Base-by-base conservation (phyloP, 1,284 basidiomycete genomes). In the Boletellus deceptivus region DNA sequence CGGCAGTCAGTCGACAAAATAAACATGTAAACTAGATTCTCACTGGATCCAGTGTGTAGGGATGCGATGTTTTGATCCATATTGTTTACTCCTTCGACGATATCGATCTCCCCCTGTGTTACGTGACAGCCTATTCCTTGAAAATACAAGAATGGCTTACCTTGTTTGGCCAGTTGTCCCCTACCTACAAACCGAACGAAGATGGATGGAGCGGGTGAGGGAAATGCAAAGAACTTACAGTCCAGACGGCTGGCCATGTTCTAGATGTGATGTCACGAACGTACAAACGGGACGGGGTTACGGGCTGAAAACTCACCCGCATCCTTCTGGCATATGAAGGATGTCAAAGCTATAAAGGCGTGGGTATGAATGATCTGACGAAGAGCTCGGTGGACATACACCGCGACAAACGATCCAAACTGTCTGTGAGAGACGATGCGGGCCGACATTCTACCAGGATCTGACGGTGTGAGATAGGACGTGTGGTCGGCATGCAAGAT, bases 401-500 rank as follows among this genome's bases (percentile, higher is more conserved):
- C 53, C 0, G 46, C 52, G n/a, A 53, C 50, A 48, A 51, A 57
- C 0, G 51, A 55, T 0, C 49, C 39, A 16, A 63, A 57, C 18
- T 46, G 34, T 29, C 47, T 55, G 36, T 53, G 42, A 34, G 64
- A 67, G 11, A 55, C 10, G 34, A 67, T 49, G 29, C 65, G 63
- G 31, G 68, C 52, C 5, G 68, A 70, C 22, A 55, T 59, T 39
- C 65, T 55, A 2, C 65, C 65, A 7, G 58, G 53, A 42, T 57
- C 67, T n/a, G 48, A 54, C 4, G 59, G 48, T 17, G 22, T 17
- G 44, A 64, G 58, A 46, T 55, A 48, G 1, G 66, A 65, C 1
- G 56, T 64, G 46, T 67, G 33, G 52, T 73, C 72, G 0, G 69
- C 69, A 9, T 70, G 70, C 50, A 75, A 55, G 46, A 72, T 46